Percentiles rank a stretch among this genome's conserved stretches.
phyloP scores from a whole-genome alignment of 2,329 filamentous ascomycete genomes.

The Diplodia sapinea region DNA sequence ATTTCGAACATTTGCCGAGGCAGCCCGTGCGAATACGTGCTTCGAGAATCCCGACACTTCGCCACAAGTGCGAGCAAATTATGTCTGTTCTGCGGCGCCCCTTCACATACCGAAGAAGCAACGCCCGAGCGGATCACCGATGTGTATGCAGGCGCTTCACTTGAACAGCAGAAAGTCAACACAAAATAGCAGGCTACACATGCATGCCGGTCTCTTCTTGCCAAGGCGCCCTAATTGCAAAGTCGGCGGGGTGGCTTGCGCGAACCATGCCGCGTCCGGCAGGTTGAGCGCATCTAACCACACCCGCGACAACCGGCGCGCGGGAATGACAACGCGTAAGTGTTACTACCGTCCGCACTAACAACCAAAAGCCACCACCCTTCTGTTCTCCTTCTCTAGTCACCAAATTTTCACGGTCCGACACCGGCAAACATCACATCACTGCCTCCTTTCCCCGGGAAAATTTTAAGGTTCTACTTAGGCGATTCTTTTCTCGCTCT shows the following conservation, averaged over 20 bases:
- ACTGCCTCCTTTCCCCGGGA: neutral
- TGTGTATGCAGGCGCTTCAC: neutral
- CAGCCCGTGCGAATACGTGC: neutral
- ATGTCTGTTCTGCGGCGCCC: neutral
- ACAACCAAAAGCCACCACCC: neutral
- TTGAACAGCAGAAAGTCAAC: neutral
- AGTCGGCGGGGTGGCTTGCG: slow-evolving; percentile 15
- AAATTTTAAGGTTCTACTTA: neutral
- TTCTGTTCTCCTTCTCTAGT: neutral
- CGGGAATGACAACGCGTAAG: neutral
- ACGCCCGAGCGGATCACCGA: neutral
- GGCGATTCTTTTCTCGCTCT: neutral
- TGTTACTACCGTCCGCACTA: neutral
- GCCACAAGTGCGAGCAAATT: neutral
- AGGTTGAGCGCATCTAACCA: neutral
- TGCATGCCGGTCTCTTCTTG: neutral
- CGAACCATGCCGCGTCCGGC: neutral
- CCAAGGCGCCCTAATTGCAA: neutral
- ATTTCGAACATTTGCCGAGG: neutral
- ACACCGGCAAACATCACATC: neutral
- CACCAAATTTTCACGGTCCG: neutral
- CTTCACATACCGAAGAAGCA: neutral
- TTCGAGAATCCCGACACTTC: neutral
- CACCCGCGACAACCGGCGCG: neutral
- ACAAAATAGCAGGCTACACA: neutral